These are phyloP conservation scores for Nicotiana otophora DNA, from an alignment of 257 asterid species.

Conservation along the genomic window DNA sequence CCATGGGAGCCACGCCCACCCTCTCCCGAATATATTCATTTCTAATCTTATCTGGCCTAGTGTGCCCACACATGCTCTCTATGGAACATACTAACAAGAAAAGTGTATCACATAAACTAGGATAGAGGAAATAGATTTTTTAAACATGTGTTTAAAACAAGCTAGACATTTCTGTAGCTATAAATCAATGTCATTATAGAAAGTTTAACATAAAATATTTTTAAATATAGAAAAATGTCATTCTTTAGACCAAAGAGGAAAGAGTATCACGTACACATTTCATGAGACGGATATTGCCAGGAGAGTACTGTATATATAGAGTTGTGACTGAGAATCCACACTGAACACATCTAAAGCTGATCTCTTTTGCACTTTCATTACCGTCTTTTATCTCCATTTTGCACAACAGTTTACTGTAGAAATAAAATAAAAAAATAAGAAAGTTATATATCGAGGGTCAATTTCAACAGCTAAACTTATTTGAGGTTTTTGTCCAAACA, in stretches of 20 bases:
- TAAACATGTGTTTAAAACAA: no score
- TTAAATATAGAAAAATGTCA: no score
- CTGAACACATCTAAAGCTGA: slow-evolving; percentile 39
- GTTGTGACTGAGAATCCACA: slow-evolving; percentile 57
- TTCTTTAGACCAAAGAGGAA: background rate
- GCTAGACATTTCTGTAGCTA: no score
- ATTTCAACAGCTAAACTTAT: background rate
- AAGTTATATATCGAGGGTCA: background rate
- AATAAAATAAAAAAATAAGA: background rate
- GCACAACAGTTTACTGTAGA: background rate
- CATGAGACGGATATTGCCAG: slow-evolving; percentile 88
- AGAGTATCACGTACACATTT: slow-evolving; percentile 48
- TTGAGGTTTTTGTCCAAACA: background rate
- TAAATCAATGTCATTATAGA: no score
- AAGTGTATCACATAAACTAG: no score
- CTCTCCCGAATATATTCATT: no score
- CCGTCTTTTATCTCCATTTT: background rate
- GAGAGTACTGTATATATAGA: slow-evolving; percentile 80
- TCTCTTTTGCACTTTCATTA: background rate
- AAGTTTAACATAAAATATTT: no score
- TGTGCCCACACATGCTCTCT: no score
- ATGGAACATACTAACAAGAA: no score
- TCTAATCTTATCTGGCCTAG: no score
- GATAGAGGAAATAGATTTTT: no score
- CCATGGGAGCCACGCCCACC: no score